Conservation (phyloP, 805 yeast genomes). For the Groenewaldozyma tartarivorans region DNA sequence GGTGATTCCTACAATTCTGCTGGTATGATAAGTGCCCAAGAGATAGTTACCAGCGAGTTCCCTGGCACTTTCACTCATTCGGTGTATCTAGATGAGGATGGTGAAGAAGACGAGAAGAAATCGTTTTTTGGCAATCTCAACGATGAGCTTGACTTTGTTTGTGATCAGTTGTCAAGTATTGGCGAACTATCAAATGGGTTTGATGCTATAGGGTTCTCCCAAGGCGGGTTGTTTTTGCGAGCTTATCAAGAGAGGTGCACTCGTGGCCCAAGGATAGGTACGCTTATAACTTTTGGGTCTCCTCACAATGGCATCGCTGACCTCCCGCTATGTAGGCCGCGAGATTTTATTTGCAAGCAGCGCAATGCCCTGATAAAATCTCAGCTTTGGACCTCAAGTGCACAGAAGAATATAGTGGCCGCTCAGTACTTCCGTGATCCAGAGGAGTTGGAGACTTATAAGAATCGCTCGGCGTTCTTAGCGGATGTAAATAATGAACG, state of each 20-base stretch:
- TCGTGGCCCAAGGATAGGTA: constrained; percentile 9
- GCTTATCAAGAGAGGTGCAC: constrained; percentile 53
- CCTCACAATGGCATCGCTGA: constrained; percentile 69
- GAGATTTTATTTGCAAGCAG: constrained; percentile 50
- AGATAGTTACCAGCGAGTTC: constrained; percentile 29
- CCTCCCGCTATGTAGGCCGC: constrained; percentile 46
- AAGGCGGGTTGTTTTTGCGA: constrained; percentile 75
- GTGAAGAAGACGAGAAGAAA: constrained; percentile 41
- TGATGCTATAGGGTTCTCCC: constrained; percentile 71
- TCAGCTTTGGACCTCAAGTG: constrained; percentile 49
- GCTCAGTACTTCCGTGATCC: constrained; percentile 74
- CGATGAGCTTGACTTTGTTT: constrained; percentile 44
- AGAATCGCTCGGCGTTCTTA: constrained; percentile 47
- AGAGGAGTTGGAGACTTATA: constrained; percentile 41
- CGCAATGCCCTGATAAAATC: constrained; percentile 45
- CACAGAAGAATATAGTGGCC: constrained; percentile 52
- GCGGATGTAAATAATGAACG: constrained; percentile 62
- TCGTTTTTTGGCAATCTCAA: constrained; percentile 54
- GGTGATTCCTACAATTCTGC: constrained; percentile 64
- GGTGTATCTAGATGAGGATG: constrained; percentile 40
- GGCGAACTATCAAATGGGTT: constrained; percentile 46
- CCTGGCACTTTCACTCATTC: constrained; percentile 49
- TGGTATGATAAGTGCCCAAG: constrained; percentile 42
- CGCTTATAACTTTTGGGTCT: constrained; percentile 64
- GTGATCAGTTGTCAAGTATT: constrained; percentile 40